Base-by-base conservation (phyloP, 2,329 filamentous ascomycete species). In the Ophiosphaerella herpotricha region DNA sequence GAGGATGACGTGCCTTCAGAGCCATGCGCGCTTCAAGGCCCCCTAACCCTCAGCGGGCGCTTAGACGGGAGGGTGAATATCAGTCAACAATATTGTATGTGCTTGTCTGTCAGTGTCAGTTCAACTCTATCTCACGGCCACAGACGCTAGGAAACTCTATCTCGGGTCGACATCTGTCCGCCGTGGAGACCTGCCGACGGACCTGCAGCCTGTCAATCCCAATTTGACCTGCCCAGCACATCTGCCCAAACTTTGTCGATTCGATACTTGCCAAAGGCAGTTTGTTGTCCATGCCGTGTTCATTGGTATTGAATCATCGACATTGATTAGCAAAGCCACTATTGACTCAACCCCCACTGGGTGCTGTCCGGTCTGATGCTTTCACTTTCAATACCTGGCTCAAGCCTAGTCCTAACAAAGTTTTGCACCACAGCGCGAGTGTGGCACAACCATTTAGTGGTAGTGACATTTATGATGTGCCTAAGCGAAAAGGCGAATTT, bases 1-100 rank as follows among this genome's bases (percentile, higher is more conserved):
- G 48, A 41, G 42, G 46, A 67, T 67, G 62, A 66, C 61, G 61
- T 66, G 61, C 63, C 58, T 63, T 50, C 53, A 52, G 57, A 33
- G 50, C 58, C 60, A 58, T 61, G 57, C 55, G 53, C 52, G 26
- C 26, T 29, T 11, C 11, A 29, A 29, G 26, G 26, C 26, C 43
- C 54, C 49, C 44, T 48, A 51, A 52, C 51, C 26, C 26, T 29
- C 7, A 7, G 7, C 6, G 26, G 26, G 26, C 11, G 26, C 26
- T 29, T 29, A 11, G 26, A 8, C 26, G 26, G 26, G 38, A 18
- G 52, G 38, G 43, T 43, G 51, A 38, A 50, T 48, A 50, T 51
- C 50, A 46, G 42, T 57, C 50, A 53, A 63, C 54, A 29, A 29
- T 11, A 29, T 29, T 29, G 26, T 29, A 54, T 50, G 49, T 56